Evolutionary conservation across 208 protist species (phyloP), one percentile per base, ranked within the genome.

Genomic region (Leishmania guyanensis): DNA sequence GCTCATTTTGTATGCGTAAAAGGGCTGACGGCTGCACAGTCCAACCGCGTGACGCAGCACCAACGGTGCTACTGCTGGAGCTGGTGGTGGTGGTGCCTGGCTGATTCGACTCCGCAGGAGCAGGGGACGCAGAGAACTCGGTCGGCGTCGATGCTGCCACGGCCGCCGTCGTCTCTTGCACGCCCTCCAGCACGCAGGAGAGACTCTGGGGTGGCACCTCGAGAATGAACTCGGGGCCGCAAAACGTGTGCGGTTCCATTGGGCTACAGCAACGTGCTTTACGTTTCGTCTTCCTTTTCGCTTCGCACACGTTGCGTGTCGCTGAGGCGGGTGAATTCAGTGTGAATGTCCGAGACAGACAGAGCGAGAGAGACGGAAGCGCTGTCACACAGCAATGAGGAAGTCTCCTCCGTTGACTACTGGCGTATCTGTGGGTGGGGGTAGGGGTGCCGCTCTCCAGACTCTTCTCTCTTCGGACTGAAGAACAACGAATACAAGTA

Each of bases 161-260:
- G 10, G 93, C 83, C 4, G 36, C 84, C 82, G 97, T 94, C 54
- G 97, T 29, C 29, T 75, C 98, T 51, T 90, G 89, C 81, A 99
- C 97, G 2, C 94, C 92, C n/a, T 99, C 98, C 83, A 99, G 98
- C 1, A 99, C 92, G 43, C 97, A 94, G 20, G 94, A 80, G 29
- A 90, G 95, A 39, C 60, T 82, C 5, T 77, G 70, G 56, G 97
- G 76, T 9, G 99, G 99, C 20, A 98, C 90, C 85, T 99, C 99
- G 60, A 99, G 85, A n/a, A 91, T 75, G 50, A 97, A 97, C 87
- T 94, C 89, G 8, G 92, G 91, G 0, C 90, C 99, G 89, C 98
- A 99, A 53, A 99, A 91, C 14, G 99, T 94, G 84, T 99, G 99
- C 64, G 99, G 86, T 76, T 99, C 99, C 33, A 95, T 90, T 73